Conservation (phyloP, 2,329 filamentous ascomycete genomes). For the Hymenoscyphus infarciens region DNA sequence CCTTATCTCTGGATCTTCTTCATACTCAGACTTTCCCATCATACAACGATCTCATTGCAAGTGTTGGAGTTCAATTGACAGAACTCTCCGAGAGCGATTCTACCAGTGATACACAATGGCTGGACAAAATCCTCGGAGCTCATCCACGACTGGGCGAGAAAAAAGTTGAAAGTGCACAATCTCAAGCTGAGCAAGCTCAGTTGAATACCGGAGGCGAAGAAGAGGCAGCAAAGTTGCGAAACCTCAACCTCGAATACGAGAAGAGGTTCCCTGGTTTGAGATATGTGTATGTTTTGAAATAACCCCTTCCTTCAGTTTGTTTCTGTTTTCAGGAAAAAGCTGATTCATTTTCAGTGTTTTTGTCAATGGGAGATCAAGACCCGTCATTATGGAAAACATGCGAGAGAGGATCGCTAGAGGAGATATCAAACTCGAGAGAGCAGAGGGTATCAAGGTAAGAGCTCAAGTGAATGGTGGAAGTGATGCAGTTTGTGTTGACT, state of each 20-base stretch:
- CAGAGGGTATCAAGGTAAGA: constrained; percentile 68
- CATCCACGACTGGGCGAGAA: constrained; percentile 82
- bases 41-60: constrained; percentile 67
- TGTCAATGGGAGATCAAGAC: constrained; percentile 74
- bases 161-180: constrained; percentile 78
- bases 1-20: constrained; percentile 66
- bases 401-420: constrained; percentile 64
- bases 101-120: constrained; percentile 48
- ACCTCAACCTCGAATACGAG: constrained; percentile 77
- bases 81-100: constrained; percentile 52
- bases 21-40: constrained; percentile 55
- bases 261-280: constrained; percentile 73
- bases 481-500: neutral
- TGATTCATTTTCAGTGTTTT: constrained; percentile 58
- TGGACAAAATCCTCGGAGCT: constrained; percentile 72
- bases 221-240: constrained; percentile 53
- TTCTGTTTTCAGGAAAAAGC: constrained; percentile 20
- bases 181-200: constrained; percentile 76
- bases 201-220: constrained; percentile 57
- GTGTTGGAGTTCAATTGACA: constrained; percentile 60
- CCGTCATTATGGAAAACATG: constrained; percentile 81
- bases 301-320: neutral
- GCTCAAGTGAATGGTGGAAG: constrained; percentile 1
- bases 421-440: constrained; percentile 64
- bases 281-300: constrained; percentile 57